phyloP scores from a whole-genome alignment of 2,329 filamentous ascomycete genomes.

The Exophiala oligosperma region DNA sequence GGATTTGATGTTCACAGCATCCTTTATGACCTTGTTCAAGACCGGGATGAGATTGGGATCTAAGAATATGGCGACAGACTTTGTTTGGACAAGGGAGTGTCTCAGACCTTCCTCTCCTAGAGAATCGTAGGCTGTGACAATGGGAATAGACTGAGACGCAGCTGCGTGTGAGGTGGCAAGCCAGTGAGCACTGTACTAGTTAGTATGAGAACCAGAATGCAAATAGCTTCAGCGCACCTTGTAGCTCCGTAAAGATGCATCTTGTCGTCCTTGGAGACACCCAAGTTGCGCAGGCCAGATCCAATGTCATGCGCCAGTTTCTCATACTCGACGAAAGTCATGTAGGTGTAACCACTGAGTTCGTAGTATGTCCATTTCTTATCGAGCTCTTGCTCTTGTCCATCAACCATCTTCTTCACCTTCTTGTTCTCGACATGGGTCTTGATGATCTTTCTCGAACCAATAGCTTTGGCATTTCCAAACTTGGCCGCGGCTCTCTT shows the following conservation, averaged over 20 bases:
- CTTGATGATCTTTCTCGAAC: conserved; percentile 70
- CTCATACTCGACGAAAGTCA: conserved; percentile 79
- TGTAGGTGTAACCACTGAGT: conserved; percentile 73
- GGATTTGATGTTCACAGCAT: conserved; percentile 52
- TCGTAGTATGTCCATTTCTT: conserved; percentile 93
- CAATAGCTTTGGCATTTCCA: conserved; percentile 65
- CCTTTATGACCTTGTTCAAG: conserved; percentile 53
- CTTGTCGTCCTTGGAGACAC: conserved; percentile 65
- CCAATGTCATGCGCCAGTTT: conserved; percentile 68
- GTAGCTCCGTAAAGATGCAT: conserved; percentile 85
- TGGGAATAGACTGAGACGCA: conserved; percentile 80
- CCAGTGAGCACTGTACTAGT: conserved; percentile 68
- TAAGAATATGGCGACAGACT: conserved; percentile 37
- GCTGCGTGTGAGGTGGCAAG: conserved; percentile 76
- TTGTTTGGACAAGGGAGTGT: conserved; percentile 36
- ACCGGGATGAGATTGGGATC: conserved; percentile 44
- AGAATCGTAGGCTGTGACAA: conserved; percentile 66
- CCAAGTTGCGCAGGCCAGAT: conserved; percentile 71
- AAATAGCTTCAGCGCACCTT: conserved; percentile 51
- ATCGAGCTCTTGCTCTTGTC: conserved; percentile 74
- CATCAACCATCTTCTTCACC: conserved; percentile 84
- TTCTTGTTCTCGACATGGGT: conserved; percentile 84
- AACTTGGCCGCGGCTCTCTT: conserved; percentile 65
- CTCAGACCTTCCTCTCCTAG: conserved; percentile 37
- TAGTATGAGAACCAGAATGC: background rate